These are phyloP conservation scores for Apiospora marii DNA, from an alignment of 2,329 filamentous ascomycete genomes.

Conservation along the genomic window DNA sequence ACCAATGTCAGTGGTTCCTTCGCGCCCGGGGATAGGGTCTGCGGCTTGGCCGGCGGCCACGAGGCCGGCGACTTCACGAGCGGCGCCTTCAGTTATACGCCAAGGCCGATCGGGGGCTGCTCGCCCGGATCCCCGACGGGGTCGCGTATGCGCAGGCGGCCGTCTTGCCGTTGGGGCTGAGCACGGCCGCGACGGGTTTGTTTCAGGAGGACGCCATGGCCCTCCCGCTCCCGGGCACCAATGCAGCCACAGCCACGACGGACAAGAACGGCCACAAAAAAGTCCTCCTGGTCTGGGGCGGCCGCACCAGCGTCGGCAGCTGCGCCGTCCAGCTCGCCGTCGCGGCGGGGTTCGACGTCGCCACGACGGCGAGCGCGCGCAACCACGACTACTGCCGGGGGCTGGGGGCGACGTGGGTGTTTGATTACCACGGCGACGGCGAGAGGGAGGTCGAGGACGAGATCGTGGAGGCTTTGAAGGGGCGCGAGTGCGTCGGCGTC, in stretches of 20 bases:
- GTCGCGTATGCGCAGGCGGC: slow-evolving; percentile 29
- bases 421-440: slow-evolving; percentile 35
- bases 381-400: slow-evolving; percentile 35
- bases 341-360: slow-evolving; percentile 49
- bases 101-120: background rate
- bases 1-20: slow-evolving; percentile 29
- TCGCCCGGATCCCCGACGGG: slow-evolving; percentile 30
- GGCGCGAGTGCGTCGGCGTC: slow-evolving; percentile 41
- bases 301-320: slow-evolving; percentile 51
- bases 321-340: slow-evolving; percentile 51
- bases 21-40: slow-evolving; percentile 39
- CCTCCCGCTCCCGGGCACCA: slow-evolving; percentile 22
- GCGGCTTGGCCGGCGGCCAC: slow-evolving; percentile 23
- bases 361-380: slow-evolving; percentile 46
- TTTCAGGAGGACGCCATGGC: slow-evolving; percentile 27
- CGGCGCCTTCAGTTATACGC: slow-evolving; percentile 34
- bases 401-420: slow-evolving; percentile 34
- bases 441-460: slow-evolving; percentile 34
- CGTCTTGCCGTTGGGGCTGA: slow-evolving; percentile 32
- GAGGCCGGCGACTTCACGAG: slow-evolving; percentile 27
- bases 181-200: slow-evolving; percentile 30
- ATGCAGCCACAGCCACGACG: too few species aligned
- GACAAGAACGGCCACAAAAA: background rate
- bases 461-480: slow-evolving; percentile 39
- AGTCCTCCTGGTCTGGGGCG: slow-evolving; percentile 35